Conservation (phyloP, 768 basidiomycete genomes). For the Amanita rubescens region DNA sequence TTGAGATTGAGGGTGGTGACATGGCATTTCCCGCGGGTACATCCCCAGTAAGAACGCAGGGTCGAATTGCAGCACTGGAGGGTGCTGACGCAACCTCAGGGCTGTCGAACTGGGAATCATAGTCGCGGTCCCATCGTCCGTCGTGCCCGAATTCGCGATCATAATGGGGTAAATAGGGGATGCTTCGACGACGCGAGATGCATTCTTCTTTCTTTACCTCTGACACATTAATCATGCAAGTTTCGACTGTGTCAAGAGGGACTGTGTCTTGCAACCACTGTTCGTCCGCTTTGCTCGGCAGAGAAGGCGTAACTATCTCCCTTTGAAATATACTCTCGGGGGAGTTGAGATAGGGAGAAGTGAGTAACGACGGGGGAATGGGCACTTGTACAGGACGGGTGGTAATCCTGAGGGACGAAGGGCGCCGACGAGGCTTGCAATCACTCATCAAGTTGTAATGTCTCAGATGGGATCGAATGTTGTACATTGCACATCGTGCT, state of each 20-base stretch:
- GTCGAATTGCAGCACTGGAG: not conserved
- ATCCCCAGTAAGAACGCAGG: not conserved
- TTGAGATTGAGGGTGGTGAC: not conserved
- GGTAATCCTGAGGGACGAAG: constrained; percentile 28
- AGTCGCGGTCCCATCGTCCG: not conserved
- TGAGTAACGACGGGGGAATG: constrained; percentile 49
- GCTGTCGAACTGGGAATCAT: not conserved
- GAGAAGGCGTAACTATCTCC: constrained; percentile 22
- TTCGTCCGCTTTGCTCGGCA: constrained; percentile 46
- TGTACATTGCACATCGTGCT: constrained; percentile 1
- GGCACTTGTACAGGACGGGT: constrained; percentile 32
- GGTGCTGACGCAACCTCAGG: not conserved
- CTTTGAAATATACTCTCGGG: constrained; percentile 42
- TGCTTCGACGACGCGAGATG: not conserved
- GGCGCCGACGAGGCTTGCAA: constrained; percentile 1
- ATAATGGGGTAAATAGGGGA: not conserved
- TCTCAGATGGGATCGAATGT: not conserved
- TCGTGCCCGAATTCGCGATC: not conserved
- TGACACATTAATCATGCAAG: not conserved
- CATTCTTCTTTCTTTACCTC: not conserved
- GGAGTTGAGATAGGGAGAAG: constrained; percentile 48
- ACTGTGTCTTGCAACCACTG: constrained; percentile 61
- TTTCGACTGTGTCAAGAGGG: constrained; percentile 25
- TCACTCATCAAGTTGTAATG: constrained; percentile 4
- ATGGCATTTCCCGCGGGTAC: not conserved